Conservation (phyloP, 345 rosid species). For the Ricinus communis region DNA sequence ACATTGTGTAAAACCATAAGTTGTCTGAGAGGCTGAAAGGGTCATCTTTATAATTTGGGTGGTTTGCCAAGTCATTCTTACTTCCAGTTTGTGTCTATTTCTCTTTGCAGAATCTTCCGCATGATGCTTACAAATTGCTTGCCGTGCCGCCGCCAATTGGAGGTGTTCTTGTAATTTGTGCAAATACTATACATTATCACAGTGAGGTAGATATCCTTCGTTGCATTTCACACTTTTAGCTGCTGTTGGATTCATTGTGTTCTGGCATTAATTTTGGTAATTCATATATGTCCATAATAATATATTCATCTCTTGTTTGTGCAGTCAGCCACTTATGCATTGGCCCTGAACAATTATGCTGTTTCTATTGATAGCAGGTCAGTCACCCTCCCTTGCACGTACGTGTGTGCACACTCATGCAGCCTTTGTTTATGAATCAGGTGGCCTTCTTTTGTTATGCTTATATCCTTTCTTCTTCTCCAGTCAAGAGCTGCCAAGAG, state of each 20-base stretch:
- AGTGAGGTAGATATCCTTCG: slow-evolving; percentile 64
- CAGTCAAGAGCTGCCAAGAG: slow-evolving; percentile 94
- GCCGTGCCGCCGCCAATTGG: slow-evolving; percentile 97
- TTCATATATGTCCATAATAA: slow-evolving; percentile 14
- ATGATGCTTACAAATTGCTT: slow-evolving; percentile 92
- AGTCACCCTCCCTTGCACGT: slow-evolving; percentile 20
- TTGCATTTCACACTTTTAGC: neutral
- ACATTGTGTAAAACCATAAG: neutral
- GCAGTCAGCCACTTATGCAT: slow-evolving; percentile 86
- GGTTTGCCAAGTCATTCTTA: slow-evolving; percentile 9
- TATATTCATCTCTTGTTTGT: slow-evolving; percentile 26
- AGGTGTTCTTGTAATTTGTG: slow-evolving; percentile 86
- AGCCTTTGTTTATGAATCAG: neutral
- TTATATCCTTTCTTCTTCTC: slow-evolving; percentile 21
- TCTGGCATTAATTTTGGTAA: neutral
- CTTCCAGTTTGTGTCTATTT: slow-evolving; percentile 14
- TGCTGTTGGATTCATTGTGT: slow-evolving; percentile 9
- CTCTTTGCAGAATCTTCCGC: slow-evolving; percentile 82
- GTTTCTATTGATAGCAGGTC: slow-evolving; percentile 78
- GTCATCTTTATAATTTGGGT: neutral
- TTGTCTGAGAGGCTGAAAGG: neutral
- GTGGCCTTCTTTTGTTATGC: neutral
- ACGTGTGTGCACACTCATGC: neutral
- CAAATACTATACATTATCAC: slow-evolving; percentile 86
- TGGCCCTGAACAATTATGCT: slow-evolving; percentile 88